phyloP scores from a whole-genome alignment of 495 filamentous ascomycete species.

The Hypomontagnella monticulosa region DNA sequence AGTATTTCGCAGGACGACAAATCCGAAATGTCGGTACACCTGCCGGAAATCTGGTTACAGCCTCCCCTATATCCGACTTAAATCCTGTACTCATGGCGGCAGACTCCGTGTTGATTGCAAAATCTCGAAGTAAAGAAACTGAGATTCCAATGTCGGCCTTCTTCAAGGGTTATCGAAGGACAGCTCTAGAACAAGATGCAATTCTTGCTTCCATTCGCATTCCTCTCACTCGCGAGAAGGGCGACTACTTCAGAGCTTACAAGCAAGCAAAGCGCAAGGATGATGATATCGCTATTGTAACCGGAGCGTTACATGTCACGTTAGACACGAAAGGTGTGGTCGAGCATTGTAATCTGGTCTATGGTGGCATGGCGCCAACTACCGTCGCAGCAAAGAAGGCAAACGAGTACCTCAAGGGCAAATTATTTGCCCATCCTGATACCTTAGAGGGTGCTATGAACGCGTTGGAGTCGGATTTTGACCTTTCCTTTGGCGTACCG shows the following conservation, averaged over 20 bases:
- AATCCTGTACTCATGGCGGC: conserved; percentile 95
- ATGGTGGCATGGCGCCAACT: conserved; percentile 89
- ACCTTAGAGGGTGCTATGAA: conserved; percentile 90
- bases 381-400: conserved; percentile 85
- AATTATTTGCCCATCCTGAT: conserved; percentile 78
- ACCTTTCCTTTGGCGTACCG: conserved; percentile 84
- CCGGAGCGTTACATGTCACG: conserved; percentile 77
- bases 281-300: conserved; percentile 97
- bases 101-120: conserved; percentile 81
- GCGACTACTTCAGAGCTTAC: conserved; percentile 79
- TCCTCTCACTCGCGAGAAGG: conserved; percentile 72
- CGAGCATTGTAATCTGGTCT: conserved; percentile 77
- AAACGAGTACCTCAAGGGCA: conserved; percentile 73
- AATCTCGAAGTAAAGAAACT: conserved; percentile 71
- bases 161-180: conserved; percentile 90
- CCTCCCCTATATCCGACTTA: conserved; percentile 94
- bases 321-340: conserved; percentile 73
- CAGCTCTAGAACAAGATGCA: conserved; percentile 81
- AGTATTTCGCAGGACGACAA: conserved; percentile 94
- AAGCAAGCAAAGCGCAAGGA: conserved; percentile 97
- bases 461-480: conserved; percentile 85
- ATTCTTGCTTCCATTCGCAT: conserved; percentile 89
- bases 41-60: conserved; percentile 93
- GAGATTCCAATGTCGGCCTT: conserved; percentile 92
- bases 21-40: conserved; percentile 97